A percentile compares a stretch with the other conserved stretches of the same genome.
These are phyloP conservation scores for Rhododendron molle DNA, from an alignment of 148 eudicot genomes.

Conservation along the genomic window DNA sequence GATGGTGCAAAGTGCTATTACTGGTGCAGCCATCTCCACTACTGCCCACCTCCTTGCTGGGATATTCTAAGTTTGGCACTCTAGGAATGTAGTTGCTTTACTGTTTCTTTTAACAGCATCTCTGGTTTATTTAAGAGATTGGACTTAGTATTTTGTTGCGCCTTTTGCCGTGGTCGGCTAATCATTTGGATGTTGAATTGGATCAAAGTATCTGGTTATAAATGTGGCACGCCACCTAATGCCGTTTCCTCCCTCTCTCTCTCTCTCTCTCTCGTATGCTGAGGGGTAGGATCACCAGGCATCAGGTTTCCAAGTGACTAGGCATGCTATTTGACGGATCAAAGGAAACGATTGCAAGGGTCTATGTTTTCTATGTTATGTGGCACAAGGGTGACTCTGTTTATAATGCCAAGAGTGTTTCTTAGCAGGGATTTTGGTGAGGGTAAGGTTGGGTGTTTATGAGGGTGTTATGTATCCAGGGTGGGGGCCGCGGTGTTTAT, in stretches of 20 bases:
- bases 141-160: background rate
- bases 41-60: conserved; percentile 83
- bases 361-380: background rate
- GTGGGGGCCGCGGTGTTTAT: no score
- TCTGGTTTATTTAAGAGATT: background rate
- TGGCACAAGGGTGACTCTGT: background rate
- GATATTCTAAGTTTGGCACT: conserved; percentile 30
- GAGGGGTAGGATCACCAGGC: background rate
- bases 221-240: background rate
- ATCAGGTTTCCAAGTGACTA: background rate
- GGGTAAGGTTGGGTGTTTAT: background rate
- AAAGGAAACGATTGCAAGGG: background rate
- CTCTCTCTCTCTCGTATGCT: background rate
- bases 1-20: conserved; percentile 84
- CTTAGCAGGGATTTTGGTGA: background rate
- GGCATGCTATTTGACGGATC: background rate
- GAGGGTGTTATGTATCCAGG: background rate
- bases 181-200: background rate
- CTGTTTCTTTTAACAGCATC: background rate
- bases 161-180: background rate
- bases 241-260: background rate
- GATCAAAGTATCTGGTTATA: background rate
- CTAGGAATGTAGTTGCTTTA: background rate
- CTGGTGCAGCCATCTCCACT: conserved; percentile 91
- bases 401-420: no score